Base-by-base conservation (phyloP, 495 filamentous ascomycete species). In the Parathielavia appendiculata region DNA sequence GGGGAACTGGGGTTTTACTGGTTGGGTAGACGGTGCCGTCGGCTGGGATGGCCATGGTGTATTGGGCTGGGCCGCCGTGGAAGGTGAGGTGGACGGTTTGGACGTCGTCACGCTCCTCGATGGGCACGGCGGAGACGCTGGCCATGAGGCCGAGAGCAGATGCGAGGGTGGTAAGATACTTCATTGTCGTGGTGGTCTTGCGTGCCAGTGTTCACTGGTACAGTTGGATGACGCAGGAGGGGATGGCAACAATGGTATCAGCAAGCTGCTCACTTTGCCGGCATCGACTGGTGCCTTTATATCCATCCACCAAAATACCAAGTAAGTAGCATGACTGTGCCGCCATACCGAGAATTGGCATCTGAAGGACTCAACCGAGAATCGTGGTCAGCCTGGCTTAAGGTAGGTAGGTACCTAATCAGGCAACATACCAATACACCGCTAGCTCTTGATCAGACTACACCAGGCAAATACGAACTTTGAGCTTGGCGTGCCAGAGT, bases 1-100 rank as follows among this genome's bases (percentile, higher is more conserved):
- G 44, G 38, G 40, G 6, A 16, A 14, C 14, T 2, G 34, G 32
- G 26, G 14, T 10, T 2, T 11, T 46, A 68, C 66, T 70, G 56
- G 66, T 70, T 2, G 50, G 43, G 44, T 66, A 50, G 22, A 58
- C 20, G 23, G 14, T 57, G 5, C 68, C 68, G 45, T 70, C 64
- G 14, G 68, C 68, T 20, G 68, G 66, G 22, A 70, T 61, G 58
- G 66, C 43, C 50, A 70, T 10, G 17, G 50, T 44, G 49, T 70
- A 70, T 13, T 53, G 14, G 32, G 68, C 63, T 0, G 68, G 66
- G 10, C 66, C 68, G 46, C 59, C 68, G 44, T 69, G 62, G 54
- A 69, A 70, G 14, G 26, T 65, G 40, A 70, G 63, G 41, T 65
- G 55, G 22, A 69, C 68, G 14, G 63, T 67, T 14, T 70, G 68